phyloP scores from a whole-genome alignment of 768 basidiomycete species.

The Kwoniella dejecticola region DNA sequence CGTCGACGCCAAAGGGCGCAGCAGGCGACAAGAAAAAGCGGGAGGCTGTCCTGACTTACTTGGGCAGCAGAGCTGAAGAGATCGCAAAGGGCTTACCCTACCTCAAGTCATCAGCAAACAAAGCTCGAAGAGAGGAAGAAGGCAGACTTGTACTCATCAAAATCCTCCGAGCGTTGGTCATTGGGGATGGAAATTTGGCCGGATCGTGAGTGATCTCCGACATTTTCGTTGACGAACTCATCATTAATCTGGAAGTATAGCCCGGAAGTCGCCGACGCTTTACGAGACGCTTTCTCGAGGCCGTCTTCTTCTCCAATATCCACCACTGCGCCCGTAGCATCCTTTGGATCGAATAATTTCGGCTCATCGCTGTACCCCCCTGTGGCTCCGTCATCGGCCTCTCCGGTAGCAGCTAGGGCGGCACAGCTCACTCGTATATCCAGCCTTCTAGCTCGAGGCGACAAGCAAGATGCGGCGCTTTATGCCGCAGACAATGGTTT shows the following conservation, averaged over 20 bases:
- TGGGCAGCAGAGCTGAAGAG: conserved; percentile 74
- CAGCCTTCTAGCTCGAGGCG: conserved; percentile 73
- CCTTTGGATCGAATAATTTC: conserved; percentile 10
- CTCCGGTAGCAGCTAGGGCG: conserved; percentile 16
- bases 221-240: neutral
- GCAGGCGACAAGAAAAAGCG: conserved; percentile 77
- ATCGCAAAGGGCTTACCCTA: conserved; percentile 76
- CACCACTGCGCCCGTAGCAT: conserved; percentile 3
- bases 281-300: conserved; percentile 65
- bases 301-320: conserved; percentile 18
- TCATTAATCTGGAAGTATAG: too few species aligned
- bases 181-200: conserved; percentile 81
- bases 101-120: conserved; percentile 59
- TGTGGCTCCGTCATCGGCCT: conserved; percentile 13
- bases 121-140: conserved; percentile 66
- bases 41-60: conserved; percentile 71
- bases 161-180: conserved; percentile 75
- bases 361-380: conserved; percentile 21
- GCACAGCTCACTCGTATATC: conserved; percentile 39
- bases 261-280: conserved; percentile 69
- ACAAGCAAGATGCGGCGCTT: conserved; percentile 80
- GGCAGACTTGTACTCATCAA: conserved; percentile 74
- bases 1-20: conserved; percentile 65
- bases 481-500: conserved; percentile 84
- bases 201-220: conserved; percentile 69